Evolutionary conservation across 179 eudicot genomes (phyloP), one percentile per base, ranked within the genome.

Genomic region (Vitellaria paradoxa): DNA sequence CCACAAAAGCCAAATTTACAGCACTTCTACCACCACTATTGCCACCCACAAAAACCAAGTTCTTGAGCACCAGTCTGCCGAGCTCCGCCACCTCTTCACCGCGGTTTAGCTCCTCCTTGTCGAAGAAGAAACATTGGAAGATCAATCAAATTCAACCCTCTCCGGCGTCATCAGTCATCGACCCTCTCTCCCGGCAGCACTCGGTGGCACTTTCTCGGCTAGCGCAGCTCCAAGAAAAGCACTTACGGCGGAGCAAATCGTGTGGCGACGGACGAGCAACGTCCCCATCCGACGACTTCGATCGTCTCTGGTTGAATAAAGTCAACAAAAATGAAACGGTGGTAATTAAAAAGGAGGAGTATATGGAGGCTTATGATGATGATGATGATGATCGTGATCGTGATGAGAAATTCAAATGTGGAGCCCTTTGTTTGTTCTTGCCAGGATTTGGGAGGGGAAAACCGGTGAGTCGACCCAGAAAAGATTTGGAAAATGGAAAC

Each of bases 391-490:
- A 70, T 66, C 64, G 77, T 24, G 30, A 73, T 57, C 61, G 52
- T 0, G 96, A 87, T 5, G 89, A 91, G 5, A 83, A 82, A 49
- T 88, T 94, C 72, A 92, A 90, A 80, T 94, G 98, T n/a, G 95
- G 95, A 15, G 90, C 90, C 12, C 61, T 92, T 24, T 94, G 98
- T 77, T 85, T 94, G 82, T 91, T 90, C 85, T 68, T 91, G 55
- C 96, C 98, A 2, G 87, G 92, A 2, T 83, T 83, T 20, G 92
- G 98, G 5, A 94, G 88, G 61, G 95, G 84, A 56, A 94, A 92
- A 78, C 83, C 87, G 0, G 89, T 88, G 40, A 87, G 86, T 72
- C 76, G 89, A 30, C 37, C 37, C 37, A 30, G 37, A 30, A 30
- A 30, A 30, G 37, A 30, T 30, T 30, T 30, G 37, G 37, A 30